Percentiles rank a stretch among this genome's conserved stretches.
Evolutionary conservation across 495 filamentous ascomycete species (phyloP).

Genomic region (Penicillium desertorum): DNA sequence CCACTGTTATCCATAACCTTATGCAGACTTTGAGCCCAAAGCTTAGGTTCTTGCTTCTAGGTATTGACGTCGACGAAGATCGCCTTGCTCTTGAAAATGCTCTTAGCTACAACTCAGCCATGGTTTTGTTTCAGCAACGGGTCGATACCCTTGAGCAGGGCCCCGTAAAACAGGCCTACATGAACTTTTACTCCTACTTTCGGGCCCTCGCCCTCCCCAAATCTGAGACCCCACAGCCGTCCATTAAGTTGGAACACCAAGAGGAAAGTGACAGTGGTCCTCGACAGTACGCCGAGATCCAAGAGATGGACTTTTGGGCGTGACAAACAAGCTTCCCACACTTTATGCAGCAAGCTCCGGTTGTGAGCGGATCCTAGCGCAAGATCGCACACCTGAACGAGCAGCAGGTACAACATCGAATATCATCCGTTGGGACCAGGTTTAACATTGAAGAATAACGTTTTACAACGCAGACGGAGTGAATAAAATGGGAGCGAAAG

Average conservation of each 20-base stretch:
- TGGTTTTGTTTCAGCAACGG: neutral
- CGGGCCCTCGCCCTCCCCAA: neutral
- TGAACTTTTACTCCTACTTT: neutral
- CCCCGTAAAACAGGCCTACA: neutral
- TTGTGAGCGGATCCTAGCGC: neutral
- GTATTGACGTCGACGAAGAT: too few relatives aligned
- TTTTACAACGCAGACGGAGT: conserved; percentile 6
- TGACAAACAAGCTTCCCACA: neutral
- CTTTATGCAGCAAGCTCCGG: neutral
- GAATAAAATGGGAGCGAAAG: too few relatives aligned
- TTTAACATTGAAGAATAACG: neutral
- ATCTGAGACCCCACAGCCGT: neutral
- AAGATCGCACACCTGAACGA: too few relatives aligned
- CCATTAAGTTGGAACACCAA: neutral
- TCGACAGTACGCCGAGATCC: neutral
- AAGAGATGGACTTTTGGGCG: neutral
- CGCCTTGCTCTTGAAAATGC: neutral
- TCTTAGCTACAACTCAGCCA: neutral
- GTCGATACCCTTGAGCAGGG: neutral
- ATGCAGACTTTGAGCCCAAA: too few relatives aligned
- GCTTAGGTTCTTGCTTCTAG: too few relatives aligned
- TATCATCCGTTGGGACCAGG: neutral
- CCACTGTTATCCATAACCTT: too few relatives aligned
- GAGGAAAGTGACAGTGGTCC: neutral
- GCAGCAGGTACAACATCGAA: too few relatives aligned